phyloP scores from a whole-genome alignment of 1,284 basidiomycete genomes.

The Cryptococcus sp. region DNA sequence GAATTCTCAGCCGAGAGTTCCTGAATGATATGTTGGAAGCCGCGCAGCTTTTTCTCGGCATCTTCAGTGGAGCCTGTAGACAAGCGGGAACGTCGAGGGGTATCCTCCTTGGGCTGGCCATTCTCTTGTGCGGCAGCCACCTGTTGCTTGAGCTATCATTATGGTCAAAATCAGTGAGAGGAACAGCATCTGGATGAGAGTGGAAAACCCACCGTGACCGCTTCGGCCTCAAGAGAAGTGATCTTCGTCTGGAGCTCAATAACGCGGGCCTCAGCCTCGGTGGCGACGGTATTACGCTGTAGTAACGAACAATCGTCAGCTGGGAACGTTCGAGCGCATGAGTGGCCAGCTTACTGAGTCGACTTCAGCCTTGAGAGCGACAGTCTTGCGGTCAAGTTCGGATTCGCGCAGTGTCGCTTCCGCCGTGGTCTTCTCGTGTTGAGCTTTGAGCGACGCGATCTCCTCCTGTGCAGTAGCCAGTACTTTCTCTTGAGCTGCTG shows the following conservation, averaged over 20 bases:
- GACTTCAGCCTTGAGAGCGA: conserved; percentile 37
- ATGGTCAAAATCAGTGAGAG: not conserved
- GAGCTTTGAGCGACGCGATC: conserved; percentile 26
- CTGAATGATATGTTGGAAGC: conserved; percentile 71
- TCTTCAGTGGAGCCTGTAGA: conserved; percentile 28
- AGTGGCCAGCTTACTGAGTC: conserved; percentile 25
- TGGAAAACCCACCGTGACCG: no score
- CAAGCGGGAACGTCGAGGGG: conserved; percentile 6
- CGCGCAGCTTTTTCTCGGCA: conserved; percentile 46
- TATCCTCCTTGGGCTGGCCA: conserved; percentile 6
- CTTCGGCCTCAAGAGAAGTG: no score
- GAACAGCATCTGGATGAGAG: no score
- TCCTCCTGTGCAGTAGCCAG: conserved; percentile 38
- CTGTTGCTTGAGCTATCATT: conserved; percentile 24
- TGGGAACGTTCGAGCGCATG: not conserved
- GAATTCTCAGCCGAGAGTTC: conserved; percentile 81
- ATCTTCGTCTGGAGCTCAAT: no score
- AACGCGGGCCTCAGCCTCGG: no score
- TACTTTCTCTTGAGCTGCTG: conserved; percentile 35
- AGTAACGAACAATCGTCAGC: not conserved
- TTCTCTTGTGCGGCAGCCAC: conserved; percentile 12
- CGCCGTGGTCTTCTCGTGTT: conserved; percentile 7
- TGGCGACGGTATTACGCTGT: not conserved
- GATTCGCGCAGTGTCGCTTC: conserved; percentile 1
- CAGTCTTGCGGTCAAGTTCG: conserved; percentile 33